A percentile compares a stretch with the other conserved stretches of the same genome.
phyloP scores from a whole-genome alignment of 129 eudicot species.

The Ambrosia trifida region DNA sequence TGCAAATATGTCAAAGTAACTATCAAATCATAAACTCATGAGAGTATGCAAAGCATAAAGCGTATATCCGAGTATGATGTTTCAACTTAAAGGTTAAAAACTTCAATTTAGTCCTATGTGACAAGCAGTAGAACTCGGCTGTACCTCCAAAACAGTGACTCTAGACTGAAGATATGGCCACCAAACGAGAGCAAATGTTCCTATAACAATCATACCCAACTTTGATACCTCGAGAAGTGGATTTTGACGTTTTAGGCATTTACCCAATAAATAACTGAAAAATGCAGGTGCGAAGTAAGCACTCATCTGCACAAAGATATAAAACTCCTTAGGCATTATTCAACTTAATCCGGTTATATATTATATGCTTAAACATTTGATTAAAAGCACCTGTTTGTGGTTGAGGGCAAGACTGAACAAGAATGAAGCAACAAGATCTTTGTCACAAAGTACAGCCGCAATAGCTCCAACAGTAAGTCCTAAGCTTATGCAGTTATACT shows the following conservation, averaged over 20 bases:
- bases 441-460: slow-evolving; percentile 34
- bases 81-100: not conserved
- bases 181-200: slow-evolving; percentile 83
- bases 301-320: slow-evolving; percentile 77
- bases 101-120: not conserved
- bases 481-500: slow-evolving; percentile 93
- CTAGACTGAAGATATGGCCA: slow-evolving; percentile 85
- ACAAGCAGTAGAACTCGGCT: not conserved
- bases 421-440: slow-evolving; percentile 65
- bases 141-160: slow-evolving; percentile 68
- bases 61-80: not conserved
- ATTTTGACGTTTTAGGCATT: slow-evolving; percentile 66
- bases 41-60: slow-evolving; percentile 13
- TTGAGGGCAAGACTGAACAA: slow-evolving; percentile 75
- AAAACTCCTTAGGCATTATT: not conserved
- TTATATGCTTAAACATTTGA: not conserved
- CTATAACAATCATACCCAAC: slow-evolving; percentile 75
- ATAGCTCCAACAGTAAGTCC: slow-evolving; percentile 80
- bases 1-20: slow-evolving; percentile 35
- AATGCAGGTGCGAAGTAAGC: slow-evolving; percentile 95
- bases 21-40: not conserved
- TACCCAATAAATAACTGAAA: slow-evolving; percentile 80
- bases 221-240: slow-evolving; percentile 69
- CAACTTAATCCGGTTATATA: not conserved
- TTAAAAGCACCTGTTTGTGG: slow-evolving; percentile 71